These are phyloP conservation scores for Medakamo hakoo DNA, from an alignment of 139 green algal species.

Conservation along the genomic window DNA sequence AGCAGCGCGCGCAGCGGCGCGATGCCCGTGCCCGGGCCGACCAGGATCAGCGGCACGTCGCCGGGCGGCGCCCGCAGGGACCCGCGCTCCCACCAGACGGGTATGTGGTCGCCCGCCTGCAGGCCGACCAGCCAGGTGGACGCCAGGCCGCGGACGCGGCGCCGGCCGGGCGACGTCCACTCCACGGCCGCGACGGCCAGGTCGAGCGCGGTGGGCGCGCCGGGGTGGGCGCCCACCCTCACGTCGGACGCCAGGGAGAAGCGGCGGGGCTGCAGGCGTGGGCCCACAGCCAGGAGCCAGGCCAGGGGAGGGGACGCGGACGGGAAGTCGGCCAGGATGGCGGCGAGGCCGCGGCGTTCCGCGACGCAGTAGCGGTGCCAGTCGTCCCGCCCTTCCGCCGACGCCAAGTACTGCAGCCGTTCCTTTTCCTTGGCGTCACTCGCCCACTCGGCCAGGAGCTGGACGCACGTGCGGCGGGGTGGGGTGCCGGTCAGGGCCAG, in stretches of 20 bases:
- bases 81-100: slow-evolving; percentile 59
- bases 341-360: slow-evolving; percentile 8
- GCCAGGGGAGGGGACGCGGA: neutral
- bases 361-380: slow-evolving; percentile 35
- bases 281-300: slow-evolving; percentile 36
- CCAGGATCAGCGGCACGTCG: slow-evolving; percentile 42
- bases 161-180: slow-evolving; percentile 29
- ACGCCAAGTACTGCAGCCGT: slow-evolving; percentile 67
- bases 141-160: slow-evolving; percentile 51
- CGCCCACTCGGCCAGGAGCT: slow-evolving; percentile 23
- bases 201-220: slow-evolving; percentile 20
- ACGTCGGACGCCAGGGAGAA: slow-evolving; percentile 76
- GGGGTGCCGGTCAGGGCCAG: slow-evolving; percentile 65
- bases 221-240: slow-evolving; percentile 18
- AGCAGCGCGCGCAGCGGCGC: slow-evolving; percentile 72
- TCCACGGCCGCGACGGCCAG: slow-evolving; percentile 72
- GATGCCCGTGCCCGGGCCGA: slow-evolving; percentile 69
- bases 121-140: slow-evolving; percentile 57
- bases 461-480: slow-evolving; percentile 74
- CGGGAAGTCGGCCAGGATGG: neutral
- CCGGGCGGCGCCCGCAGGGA: slow-evolving; percentile 37
- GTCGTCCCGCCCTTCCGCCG: slow-evolving; percentile 55
- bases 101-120: slow-evolving; percentile 16
- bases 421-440: slow-evolving; percentile 38
- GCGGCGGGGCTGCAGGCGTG: slow-evolving; percentile 57